phyloP scores from a whole-genome alignment of 352 stramenopile species.

The Globisporangium paroecandrum region DNA sequence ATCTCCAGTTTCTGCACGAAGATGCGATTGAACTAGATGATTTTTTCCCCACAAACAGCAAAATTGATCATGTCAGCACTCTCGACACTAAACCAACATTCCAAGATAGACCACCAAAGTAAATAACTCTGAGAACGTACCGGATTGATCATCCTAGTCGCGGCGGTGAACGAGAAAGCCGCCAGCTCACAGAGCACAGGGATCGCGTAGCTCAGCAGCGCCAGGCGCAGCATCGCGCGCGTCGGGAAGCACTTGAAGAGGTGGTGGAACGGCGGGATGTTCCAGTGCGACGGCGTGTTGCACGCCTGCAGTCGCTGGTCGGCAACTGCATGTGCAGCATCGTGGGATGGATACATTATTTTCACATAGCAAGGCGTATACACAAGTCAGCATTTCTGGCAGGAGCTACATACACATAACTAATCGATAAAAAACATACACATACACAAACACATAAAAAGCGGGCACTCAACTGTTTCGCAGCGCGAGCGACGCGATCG shows the following conservation, averaged over 20 bases:
- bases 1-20: conserved; percentile 85
- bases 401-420: conserved; percentile 12
- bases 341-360: conserved; percentile 4
- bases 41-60: background rate
- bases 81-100: background rate
- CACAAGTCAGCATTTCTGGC: background rate
- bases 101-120: background rate
- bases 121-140: conserved; percentile 27
- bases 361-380: conserved; percentile 9
- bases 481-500: conserved; percentile 65
- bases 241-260: conserved; percentile 83
- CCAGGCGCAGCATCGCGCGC: conserved; percentile 69
- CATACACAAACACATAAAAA: background rate
- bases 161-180: conserved; percentile 82
- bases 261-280: conserved; percentile 76
- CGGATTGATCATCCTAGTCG: conserved; percentile 85
- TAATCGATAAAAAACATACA: conserved; percentile 11
- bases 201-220: conserved; percentile 78
- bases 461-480: conserved; percentile 45
- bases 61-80: background rate
- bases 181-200: conserved; percentile 79
- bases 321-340: conserved; percentile 36
- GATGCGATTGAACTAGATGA: conserved; percentile 69
- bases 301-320: conserved; percentile 66
- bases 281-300: conserved; percentile 81